A percentile compares a stretch with the other conserved stretches of the same genome.
These are phyloP conservation scores for Zoysia japonica DNA, from an alignment of 176 grass and related monocot species.

Conservation along the genomic window DNA sequence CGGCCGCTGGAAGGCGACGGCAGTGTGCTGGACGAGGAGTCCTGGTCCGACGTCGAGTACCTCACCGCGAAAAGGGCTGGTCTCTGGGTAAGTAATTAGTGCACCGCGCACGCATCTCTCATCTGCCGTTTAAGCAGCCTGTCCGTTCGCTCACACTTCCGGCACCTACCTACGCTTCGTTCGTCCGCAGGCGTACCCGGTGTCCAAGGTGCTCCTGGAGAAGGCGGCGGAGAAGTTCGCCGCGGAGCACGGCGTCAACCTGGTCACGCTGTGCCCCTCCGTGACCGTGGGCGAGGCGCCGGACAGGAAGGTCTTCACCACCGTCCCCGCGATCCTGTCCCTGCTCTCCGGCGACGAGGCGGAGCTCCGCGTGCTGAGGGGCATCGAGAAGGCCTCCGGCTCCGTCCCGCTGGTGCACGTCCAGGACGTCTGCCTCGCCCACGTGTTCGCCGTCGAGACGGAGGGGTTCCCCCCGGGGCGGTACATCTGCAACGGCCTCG, in stretches of 20 bases:
- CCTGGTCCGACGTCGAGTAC: not conserved
- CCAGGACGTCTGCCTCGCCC: conserved; percentile 54
- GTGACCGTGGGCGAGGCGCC: conserved; percentile 41
- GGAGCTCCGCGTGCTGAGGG: conserved; percentile 23
- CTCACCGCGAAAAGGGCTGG: not conserved
- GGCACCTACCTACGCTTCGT: too few species aligned
- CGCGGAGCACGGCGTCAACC: conserved; percentile 28
- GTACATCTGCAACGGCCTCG: conserved; percentile 56
- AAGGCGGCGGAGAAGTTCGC: conserved; percentile 38
- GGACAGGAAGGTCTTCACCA: conserved; percentile 10
- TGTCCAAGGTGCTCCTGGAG: conserved; percentile 56
- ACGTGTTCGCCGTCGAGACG: conserved; percentile 50
- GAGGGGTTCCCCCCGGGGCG: conserved; percentile 31
- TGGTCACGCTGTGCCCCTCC: conserved; percentile 42
- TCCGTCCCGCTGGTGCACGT: conserved; percentile 22
- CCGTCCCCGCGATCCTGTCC: conserved; percentile 37
- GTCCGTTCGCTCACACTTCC: not conserved
- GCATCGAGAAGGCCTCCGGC: not conserved
- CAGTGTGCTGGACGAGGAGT: not conserved
- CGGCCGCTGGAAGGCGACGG: not conserved
- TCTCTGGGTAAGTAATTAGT: not conserved
- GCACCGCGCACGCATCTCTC: too few species aligned
- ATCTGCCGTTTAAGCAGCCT: too few species aligned
- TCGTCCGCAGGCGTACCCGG: conserved; percentile 38
- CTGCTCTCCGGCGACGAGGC: conserved; percentile 40